Percentiles rank a stretch among this genome's conserved stretches.
Evolutionary conservation across 805 yeast species (phyloP).

Genomic region (Lachancea quebecensis): DNA sequence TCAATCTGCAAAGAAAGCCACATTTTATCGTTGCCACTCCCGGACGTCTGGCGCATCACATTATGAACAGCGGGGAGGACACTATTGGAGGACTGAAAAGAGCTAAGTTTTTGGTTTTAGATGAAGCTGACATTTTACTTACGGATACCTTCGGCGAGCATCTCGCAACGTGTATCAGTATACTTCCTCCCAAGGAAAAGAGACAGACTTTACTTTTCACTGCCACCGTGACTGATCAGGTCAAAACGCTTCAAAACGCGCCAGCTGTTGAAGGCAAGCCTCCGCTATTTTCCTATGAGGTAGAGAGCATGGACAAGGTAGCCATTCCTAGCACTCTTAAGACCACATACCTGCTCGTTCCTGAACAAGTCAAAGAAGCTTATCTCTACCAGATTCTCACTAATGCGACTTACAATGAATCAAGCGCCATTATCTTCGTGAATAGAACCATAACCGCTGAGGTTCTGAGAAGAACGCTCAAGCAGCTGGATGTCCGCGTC

Average conservation of each 20-base stretch:
- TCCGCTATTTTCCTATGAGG: conserved; percentile 61
- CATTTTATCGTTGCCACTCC: conserved; percentile 97
- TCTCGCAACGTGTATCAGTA: conserved; percentile 60
- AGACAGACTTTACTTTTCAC: conserved; percentile 91
- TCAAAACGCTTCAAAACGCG: conserved; percentile 65
- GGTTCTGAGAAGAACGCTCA: conserved; percentile 67
- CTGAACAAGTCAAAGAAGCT: conserved; percentile 86
- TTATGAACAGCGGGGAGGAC: conserved; percentile 81
- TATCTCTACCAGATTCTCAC: conserved; percentile 65
- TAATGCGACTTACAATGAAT: conserved; percentile 52
- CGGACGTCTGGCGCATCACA: conserved; percentile 91
- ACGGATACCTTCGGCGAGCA: conserved; percentile 80
- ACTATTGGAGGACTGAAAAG: conserved; percentile 72
- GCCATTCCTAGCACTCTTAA: conserved; percentile 72
- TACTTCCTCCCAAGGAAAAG: conserved; percentile 60
- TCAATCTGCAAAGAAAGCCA: conserved; percentile 74
- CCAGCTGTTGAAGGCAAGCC: conserved; percentile 50
- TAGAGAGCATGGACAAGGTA: conserved; percentile 63
- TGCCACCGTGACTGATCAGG: conserved; percentile 93
- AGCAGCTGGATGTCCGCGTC: conserved; percentile 67
- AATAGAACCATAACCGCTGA: conserved; percentile 90
- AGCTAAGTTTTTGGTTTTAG: conserved; percentile 76
- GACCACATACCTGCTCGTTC: conserved; percentile 66
- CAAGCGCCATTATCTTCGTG: conserved; percentile 81
- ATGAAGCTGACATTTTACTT: conserved; percentile 91